Base-by-base conservation (phyloP, 2,329 filamentous ascomycete species). In the Diaporthe humulicola region DNA sequence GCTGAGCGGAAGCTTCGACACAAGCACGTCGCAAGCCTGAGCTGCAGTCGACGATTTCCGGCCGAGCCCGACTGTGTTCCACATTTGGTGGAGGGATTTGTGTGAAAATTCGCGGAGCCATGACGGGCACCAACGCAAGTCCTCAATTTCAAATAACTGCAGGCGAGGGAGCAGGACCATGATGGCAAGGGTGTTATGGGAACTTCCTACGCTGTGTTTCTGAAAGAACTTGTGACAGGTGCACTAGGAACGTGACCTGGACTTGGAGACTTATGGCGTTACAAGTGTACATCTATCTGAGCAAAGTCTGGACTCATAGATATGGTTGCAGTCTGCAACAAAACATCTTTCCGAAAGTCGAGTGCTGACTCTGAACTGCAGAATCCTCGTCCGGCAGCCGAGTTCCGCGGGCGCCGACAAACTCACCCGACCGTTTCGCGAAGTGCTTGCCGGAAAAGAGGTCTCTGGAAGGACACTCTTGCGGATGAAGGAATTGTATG, bases 21-120 rank as follows among this genome's bases (percentile, higher is more conserved):
- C 60, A 17, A 64, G 9, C 2, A 64, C 28, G 25, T 64, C 60
- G 19, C 60, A 64, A 4, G 60, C 60, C 40, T 64, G 60, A 10
- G 60, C 40, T 40, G 60, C 60, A 2, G 60, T 64, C 7, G 60
- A 64, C 4, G 60, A 33, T 33, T 64, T 64, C 8, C 60, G 38
- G 3, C 60, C 40, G 5, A 42, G 40, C 9, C 60, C 60, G 4
- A 64, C 5, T 4, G 60, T 64, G 15, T 64, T 64, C 60, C 40
- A 64, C 60, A 64, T 64, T 15, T 48, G 60, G 17, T 64, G 60
- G 5, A 64, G 60, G 30, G 60, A 64, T n/a, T 48, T 64, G 40
- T 64, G 60, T 30, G 60, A 64, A 33, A 48, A 64, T 3, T 64
- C 60, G 15, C 60, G 60, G 7, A 64, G 60, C 60, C 60, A 64